Evolutionary conservation across 805 yeast genomes (phyloP).

Genomic region (Candida oleophila): DNA sequence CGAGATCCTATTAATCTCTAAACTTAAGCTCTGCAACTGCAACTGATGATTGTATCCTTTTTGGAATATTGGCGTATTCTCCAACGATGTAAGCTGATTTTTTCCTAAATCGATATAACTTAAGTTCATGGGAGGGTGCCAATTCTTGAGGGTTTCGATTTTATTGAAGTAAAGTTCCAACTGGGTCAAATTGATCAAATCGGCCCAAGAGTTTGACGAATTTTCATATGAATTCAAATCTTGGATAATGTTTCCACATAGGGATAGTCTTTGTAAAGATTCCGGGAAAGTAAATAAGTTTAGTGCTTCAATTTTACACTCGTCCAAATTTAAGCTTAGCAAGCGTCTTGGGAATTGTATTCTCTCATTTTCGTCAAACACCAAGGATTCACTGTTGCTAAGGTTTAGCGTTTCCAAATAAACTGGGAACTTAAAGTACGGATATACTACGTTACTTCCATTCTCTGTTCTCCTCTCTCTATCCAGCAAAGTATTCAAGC

Average conservation of each 20-base stretch:
- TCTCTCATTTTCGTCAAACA: slow-evolving; percentile 9
- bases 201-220: slow-evolving; percentile 19
- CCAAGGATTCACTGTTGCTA: slow-evolving; percentile 13
- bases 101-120: background rate
- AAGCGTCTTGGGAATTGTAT: slow-evolving; percentile 22
- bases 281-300: slow-evolving; percentile 22
- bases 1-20: background rate
- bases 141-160: slow-evolving; percentile 15
- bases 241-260: slow-evolving; percentile 24
- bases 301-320: slow-evolving; percentile 20
- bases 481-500: slow-evolving; percentile 8
- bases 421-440: slow-evolving; percentile 28
- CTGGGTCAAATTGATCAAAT: slow-evolving; percentile 18
- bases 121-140: slow-evolving; percentile 10
- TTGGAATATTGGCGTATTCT: slow-evolving; percentile 1
- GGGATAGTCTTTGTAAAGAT: slow-evolving; percentile 18
- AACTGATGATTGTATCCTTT: background rate
- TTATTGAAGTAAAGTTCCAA: slow-evolving; percentile 23
- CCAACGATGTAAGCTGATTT: slow-evolving; percentile 4
- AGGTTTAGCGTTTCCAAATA: slow-evolving; percentile 19
- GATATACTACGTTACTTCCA: slow-evolving; percentile 4
- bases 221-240: slow-evolving; percentile 18
- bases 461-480: slow-evolving; percentile 8
- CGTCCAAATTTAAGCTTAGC: slow-evolving; percentile 20
- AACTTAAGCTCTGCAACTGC: background rate